Evolutionary conservation across 441 rosid species (phyloP).

Genomic region (Populus hybrid): DNA sequence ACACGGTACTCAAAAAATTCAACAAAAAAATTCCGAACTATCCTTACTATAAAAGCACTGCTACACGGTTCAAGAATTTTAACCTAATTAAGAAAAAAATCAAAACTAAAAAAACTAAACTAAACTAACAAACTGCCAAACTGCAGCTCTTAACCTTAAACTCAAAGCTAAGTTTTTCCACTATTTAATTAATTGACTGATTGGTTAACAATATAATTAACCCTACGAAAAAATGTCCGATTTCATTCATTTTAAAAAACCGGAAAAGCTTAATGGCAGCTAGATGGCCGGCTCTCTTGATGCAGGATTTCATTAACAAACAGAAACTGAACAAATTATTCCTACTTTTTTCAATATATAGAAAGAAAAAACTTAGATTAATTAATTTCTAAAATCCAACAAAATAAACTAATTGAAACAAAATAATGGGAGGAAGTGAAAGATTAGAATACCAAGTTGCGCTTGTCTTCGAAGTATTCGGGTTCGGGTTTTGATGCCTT

Average conservation of each 20-base stretch:
- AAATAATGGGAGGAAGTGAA: neutral
- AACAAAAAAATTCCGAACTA: neutral
- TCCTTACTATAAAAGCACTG: neutral
- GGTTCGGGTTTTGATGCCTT: conserved; percentile 41
- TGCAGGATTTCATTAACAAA: too few relatives aligned
- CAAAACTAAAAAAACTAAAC: too few relatives aligned
- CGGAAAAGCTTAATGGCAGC: too few relatives aligned
- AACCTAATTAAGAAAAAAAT: neutral
- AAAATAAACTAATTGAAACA: too few relatives aligned
- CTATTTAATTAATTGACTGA: too few relatives aligned
- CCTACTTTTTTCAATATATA: neutral
- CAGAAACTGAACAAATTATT: neutral
- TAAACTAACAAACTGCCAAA: too few relatives aligned
- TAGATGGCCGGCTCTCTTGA: too few relatives aligned
- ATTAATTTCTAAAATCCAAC: neutral
- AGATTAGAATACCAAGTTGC: conserved; percentile 60
- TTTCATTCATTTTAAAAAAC: too few relatives aligned
- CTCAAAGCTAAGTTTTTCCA: neutral
- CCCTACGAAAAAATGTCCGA: neutral
- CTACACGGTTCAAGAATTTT: neutral
- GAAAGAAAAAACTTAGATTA: neutral
- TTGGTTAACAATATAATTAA: neutral
- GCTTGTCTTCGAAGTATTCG: conserved; percentile 76
- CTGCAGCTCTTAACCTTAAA: neutral
- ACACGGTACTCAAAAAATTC: neutral